Evolutionary conservation across 441 rosid species (phyloP), one percentile per base, ranked within the genome.

Genomic region (Corymbia calophylla): DNA sequence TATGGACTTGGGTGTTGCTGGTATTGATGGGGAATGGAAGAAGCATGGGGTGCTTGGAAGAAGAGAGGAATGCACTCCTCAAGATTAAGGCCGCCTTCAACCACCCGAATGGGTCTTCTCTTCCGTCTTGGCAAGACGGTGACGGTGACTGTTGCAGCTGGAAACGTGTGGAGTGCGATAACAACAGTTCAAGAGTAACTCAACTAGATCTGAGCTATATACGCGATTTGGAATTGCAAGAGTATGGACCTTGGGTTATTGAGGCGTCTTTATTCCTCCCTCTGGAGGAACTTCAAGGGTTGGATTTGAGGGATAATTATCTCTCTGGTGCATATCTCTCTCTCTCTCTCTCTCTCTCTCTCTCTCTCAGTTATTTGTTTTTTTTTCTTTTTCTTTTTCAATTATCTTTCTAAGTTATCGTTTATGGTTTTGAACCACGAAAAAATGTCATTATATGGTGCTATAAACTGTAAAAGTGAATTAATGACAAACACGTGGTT

Each of bases 101-200:
- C 12, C 44, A 16, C 77, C 23, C 3, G 2, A 66, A 66, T 1
- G 1, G 23, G 6, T 66, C 77, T 66, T 31, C 23, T 16, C 77
- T 66, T 66, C 6, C 6, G 6, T 31, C 3, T 2, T 66, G 77
- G 77, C 3, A 3, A 4, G 23, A 66, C 0, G 1, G 3, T 1
- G 3, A 16, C 8, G 44, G 44, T 8, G 21, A 66, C 77, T 66
- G 44, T 53, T 88, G 89, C 8, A 1, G 32, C 8, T 88, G 86
- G 89, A 47, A 14, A 68, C 2, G 62, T 0, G 85, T 88, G 3
- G 82, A 18, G 47, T 68, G 85, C 64, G 53, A 68, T 68, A 29
- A 49, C 55, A 3, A 16, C 84, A 51, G 27, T 32, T 48, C 7
- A 7, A 55, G 62, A 53, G 89, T 88, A 7, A 70, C 47, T 48